These are phyloP conservation scores for Globisporangium parvum DNA, from an alignment of 352 stramenopile genomes.

Conservation along the genomic window DNA sequence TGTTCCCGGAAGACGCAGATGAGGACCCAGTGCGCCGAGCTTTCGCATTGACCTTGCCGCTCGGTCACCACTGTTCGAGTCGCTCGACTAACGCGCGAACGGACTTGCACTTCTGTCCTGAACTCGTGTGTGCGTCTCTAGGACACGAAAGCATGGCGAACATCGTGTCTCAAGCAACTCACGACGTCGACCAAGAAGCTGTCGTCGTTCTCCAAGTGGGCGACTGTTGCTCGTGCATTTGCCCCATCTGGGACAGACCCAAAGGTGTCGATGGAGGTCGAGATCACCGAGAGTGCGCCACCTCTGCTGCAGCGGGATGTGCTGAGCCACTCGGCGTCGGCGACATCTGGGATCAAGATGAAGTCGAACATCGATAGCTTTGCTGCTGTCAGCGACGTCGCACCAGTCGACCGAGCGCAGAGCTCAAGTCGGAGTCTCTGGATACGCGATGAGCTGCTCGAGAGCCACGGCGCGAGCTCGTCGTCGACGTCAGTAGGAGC, in stretches of 20 bases:
- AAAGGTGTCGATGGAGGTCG: constrained; percentile 18
- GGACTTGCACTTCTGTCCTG: background rate
- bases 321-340: constrained; percentile 5
- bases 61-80: background rate
- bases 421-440: constrained; percentile 6
- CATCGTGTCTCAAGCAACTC: constrained; percentile 32
- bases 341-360: constrained; percentile 11
- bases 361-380: constrained; percentile 50
- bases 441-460: background rate
- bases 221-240: constrained; percentile 32
- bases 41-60: background rate
- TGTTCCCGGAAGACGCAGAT: background rate
- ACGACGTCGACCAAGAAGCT: constrained; percentile 16
- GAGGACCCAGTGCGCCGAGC: background rate
- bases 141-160: constrained; percentile 34
- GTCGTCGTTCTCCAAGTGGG: constrained; percentile 34
- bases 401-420: background rate
- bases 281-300: constrained; percentile 18
- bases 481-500: background rate
- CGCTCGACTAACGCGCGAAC: background rate
- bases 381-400: constrained; percentile 21
- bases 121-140: constrained; percentile 1
- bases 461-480: background rate
- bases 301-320: constrained; percentile 11
- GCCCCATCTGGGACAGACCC: constrained; percentile 3